These are phyloP conservation scores for Exophiala mesophila DNA, from an alignment of 2,329 filamentous ascomycete genomes.

Conservation along the genomic window DNA sequence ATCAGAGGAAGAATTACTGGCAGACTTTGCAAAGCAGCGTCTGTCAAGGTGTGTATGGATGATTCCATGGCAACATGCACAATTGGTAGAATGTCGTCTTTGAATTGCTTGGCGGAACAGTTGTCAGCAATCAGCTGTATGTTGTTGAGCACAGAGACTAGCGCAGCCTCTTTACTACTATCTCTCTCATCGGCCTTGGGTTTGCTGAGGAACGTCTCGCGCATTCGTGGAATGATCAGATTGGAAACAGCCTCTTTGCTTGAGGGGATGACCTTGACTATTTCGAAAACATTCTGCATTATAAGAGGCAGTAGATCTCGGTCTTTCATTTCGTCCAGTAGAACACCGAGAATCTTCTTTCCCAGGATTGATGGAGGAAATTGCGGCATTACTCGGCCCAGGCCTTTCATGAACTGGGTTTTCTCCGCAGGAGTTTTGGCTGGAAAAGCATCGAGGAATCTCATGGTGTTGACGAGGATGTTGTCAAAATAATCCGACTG, in stretches of 20 bases:
- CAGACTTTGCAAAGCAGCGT: conserved; percentile 74
- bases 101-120: conserved; percentile 86
- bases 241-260: conserved; percentile 77
- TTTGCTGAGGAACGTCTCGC: conserved; percentile 70
- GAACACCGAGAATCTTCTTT: conserved; percentile 82
- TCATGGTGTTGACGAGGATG: conserved; percentile 89
- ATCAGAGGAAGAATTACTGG: conserved; percentile 78
- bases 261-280: conserved; percentile 71
- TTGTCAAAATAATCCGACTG: conserved; percentile 97
- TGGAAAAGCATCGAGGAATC: conserved; percentile 85
- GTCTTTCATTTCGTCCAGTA: conserved; percentile 93
- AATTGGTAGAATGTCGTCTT: conserved; percentile 88
- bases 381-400: conserved; percentile 80
- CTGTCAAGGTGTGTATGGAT: conserved; percentile 80
- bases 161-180: conserved; percentile 74
- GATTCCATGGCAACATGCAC: conserved; percentile 80
- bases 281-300: conserved; percentile 87
- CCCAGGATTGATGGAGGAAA: conserved; percentile 93
- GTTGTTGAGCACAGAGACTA: conserved; percentile 88
- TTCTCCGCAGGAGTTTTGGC: conserved; percentile 92
- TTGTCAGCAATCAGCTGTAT: conserved; percentile 71
- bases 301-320: conserved; percentile 78
- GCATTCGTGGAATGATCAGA: conserved; percentile 76
- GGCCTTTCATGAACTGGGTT: conserved; percentile 79
- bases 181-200: conserved; percentile 64